Evolutionary conservation across 2,329 filamentous ascomycete species (phyloP).

Genomic region (Aspergillus fijiensis): DNA sequence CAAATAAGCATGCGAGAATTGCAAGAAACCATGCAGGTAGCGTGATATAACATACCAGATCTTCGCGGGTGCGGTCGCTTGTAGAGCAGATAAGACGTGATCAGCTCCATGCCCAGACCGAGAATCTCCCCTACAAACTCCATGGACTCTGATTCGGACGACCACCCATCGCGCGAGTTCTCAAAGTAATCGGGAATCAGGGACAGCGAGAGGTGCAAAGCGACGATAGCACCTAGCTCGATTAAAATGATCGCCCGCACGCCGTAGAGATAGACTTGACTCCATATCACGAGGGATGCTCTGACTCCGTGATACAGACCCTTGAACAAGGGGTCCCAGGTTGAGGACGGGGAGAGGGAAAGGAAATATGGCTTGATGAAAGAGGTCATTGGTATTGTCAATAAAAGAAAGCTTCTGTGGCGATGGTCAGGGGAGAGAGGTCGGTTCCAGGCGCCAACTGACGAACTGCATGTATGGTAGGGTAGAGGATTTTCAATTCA

Average conservation of each 20-base stretch:
- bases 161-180: neutral
- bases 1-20: too few species aligned
- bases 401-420: too few species aligned
- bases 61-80: neutral
- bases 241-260: neutral
- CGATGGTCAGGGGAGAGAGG: too few species aligned
- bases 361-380: neutral
- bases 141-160: neutral
- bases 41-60: too few species aligned
- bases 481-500: too few species aligned
- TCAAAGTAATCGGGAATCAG: neutral
- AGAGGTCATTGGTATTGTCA: neutral
- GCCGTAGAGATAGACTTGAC: neutral
- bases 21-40: too few species aligned
- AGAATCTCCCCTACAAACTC: neutral
- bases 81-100: neutral
- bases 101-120: neutral
- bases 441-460: too few species aligned
- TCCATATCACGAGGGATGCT: neutral
- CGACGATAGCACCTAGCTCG: neutral
- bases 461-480: too few species aligned
- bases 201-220: neutral
- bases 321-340: neutral
- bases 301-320: neutral
- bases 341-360: neutral